phyloP scores from a whole-genome alignment of 371 early-diverging fungal genomes.

The Haplosporangium sp. region DNA sequence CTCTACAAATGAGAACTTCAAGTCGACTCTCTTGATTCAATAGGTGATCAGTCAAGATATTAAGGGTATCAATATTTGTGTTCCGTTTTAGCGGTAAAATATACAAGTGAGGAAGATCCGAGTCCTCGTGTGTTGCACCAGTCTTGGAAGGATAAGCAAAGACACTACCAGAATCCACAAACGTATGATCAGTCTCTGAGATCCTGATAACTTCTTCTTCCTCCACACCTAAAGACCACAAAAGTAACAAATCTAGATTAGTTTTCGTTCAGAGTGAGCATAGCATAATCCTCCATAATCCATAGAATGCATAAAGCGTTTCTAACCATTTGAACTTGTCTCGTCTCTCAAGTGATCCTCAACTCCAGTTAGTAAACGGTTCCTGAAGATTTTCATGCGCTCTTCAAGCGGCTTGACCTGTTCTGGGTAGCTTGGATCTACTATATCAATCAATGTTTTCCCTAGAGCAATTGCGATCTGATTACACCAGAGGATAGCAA shows the following conservation, averaged over 20 bases:
- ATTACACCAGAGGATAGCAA: constrained; percentile 92
- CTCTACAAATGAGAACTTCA: constrained; percentile 60
- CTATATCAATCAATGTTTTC: constrained; percentile 69
- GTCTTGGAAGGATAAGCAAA: constrained; percentile 49
- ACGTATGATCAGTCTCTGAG: constrained; percentile 37
- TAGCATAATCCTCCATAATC: too few species aligned
- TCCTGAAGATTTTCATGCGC: constrained; percentile 75
- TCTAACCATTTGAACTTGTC: constrained; percentile 11
- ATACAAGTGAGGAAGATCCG: constrained; percentile 54
- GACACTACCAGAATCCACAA: constrained; percentile 8
- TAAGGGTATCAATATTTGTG: constrained; percentile 57
- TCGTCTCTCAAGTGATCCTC: constrained; percentile 58
- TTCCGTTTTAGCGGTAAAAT: constrained; percentile 37
- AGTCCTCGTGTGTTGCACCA: constrained; percentile 16
- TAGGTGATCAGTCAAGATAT: constrained; percentile 60
- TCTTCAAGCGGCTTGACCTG: constrained; percentile 75
- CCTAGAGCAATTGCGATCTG: constrained; percentile 82
- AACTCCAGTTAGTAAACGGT: constrained; percentile 68
- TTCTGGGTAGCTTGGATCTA: constrained; percentile 72
- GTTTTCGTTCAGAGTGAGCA: neutral
- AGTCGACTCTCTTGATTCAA: constrained; percentile 56
- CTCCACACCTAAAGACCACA: constrained; percentile 10
- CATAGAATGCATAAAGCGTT: neutral
- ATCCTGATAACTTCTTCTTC: constrained; percentile 56
- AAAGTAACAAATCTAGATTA: neutral